Evolutionary conservation across 2,329 filamentous ascomycete genomes (phyloP), one percentile per base, ranked within the genome.

Genomic region (Arthroderma sp.): DNA sequence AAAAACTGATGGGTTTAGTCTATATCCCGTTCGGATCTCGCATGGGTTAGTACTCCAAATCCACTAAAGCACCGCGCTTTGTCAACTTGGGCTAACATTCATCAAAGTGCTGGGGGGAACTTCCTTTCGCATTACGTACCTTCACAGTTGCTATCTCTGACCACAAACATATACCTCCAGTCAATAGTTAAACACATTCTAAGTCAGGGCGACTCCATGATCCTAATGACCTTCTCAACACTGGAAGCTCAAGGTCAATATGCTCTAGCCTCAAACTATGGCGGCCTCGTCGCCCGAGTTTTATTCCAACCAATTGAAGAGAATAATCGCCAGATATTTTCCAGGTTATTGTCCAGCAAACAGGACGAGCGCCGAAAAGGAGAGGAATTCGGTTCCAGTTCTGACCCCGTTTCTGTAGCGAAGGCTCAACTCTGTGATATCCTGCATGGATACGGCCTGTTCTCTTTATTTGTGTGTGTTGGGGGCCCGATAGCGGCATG

Each of bases 221-320:
- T 96, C 41, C 81, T 98, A 50, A 81, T 84, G 10, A 67, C 80
- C 8, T 72, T 96, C 46, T 81, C 88, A 5, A 79, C 80, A 0
- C 75, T 91, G 1, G 71, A 78, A 36, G 83, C 88, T 4, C 91
- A 96, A 66, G 91, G 91, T 9, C 80, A 86, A 32, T 98, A 96
- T 58, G 86, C 88, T 0, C 73, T 98, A 4, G 91, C 89, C 43
- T 87, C 87, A 55, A 98, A 96, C 63, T 98, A 91, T 60, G 91
- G 91, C 22, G 85, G 88, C 2, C 75, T 98, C 0, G 68, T 94
- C 29, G 91, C 91, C 0, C 78, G 91, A 3, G 77, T 96, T 51
- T 68, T 98, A 42, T 89, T 98, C 61, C 91, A 96, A 57, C 93
- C 91, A 5, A 78, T 98, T 48, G 91, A 98, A 63, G 93, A 98